Percentiles rank a stretch among this genome's conserved stretches.
Evolutionary conservation across 1,284 basidiomycete species (phyloP).

Genomic region (Pyrrhoderma lamaoense): DNA sequence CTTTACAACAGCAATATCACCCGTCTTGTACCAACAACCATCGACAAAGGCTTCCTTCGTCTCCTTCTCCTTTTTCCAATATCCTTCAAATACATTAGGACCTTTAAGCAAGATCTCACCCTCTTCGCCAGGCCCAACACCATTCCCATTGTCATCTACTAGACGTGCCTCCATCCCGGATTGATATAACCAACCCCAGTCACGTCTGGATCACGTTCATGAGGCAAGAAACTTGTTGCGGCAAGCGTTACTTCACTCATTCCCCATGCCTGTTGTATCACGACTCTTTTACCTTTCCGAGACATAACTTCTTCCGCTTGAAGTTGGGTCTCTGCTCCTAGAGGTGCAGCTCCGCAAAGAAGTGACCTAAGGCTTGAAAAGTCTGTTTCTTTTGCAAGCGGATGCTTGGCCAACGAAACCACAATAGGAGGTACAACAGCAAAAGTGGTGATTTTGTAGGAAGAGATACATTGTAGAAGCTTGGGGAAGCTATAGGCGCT

Average conservation of each 20-base stretch:
- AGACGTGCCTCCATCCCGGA: slow-evolving; percentile 53
- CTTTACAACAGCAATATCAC: slow-evolving; percentile 58
- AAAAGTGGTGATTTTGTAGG: slow-evolving; percentile 35
- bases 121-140: slow-evolving; percentile 42
- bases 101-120: slow-evolving; percentile 55
- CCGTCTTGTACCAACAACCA: slow-evolving; percentile 64
- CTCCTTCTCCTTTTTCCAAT: slow-evolving; percentile 61
- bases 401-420: slow-evolving; percentile 32
- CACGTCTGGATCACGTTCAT: slow-evolving; percentile 8
- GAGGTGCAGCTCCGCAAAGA: slow-evolving; percentile 45
- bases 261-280: slow-evolving; percentile 14
- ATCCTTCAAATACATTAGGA: slow-evolving; percentile 51
- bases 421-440: slow-evolving; percentile 49
- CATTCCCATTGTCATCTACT: slow-evolving; percentile 49
- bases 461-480: slow-evolving; percentile 25
- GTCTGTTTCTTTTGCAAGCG: slow-evolving; percentile 37
- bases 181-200: slow-evolving; percentile 37
- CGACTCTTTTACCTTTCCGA: background rate
- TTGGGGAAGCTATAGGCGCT: slow-evolving; percentile 2
- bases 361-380: slow-evolving; percentile 35
- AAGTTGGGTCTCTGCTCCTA: slow-evolving; percentile 31
- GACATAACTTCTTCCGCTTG: slow-evolving; percentile 28
- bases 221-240: background rate
- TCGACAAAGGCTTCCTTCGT: slow-evolving; percentile 54
- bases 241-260: slow-evolving; percentile 13